phyloP scores from a whole-genome alignment of 129 eudicot genomes.

The Dittrichia graveolens region DNA sequence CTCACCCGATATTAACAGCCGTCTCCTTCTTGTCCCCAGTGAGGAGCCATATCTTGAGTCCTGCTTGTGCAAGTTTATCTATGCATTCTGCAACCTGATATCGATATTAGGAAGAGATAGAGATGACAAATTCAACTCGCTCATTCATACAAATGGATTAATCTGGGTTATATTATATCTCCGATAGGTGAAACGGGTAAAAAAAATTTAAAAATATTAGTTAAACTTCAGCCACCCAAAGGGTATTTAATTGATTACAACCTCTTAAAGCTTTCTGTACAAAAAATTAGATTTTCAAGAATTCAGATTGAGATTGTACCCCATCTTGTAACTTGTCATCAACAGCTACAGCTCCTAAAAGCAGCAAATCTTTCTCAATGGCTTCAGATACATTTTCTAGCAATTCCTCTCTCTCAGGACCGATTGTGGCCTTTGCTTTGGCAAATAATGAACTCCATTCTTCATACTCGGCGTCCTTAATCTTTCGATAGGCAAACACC shows the following conservation, averaged over 20 bases:
- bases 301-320: conserved; percentile 42
- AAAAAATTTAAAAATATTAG: not conserved
- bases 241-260: not conserved
- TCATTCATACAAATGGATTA: not conserved
- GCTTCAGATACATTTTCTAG: conserved; percentile 45
- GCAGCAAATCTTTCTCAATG: conserved; percentile 49
- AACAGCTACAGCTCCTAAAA: conserved; percentile 57
- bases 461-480: conserved; percentile 44
- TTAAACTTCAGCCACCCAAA: not conserved
- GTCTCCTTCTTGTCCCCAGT: conserved; percentile 66
- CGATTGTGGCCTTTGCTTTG: conserved; percentile 54
- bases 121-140: not conserved
- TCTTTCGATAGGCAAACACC: conserved; percentile 51
- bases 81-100: conserved; percentile 66
- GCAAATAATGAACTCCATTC: conserved; percentile 45
- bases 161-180: not conserved
- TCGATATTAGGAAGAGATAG: not conserved
- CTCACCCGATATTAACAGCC: conserved; percentile 64
- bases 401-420: conserved; percentile 51
- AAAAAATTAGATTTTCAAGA: not conserved
- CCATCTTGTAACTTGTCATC: conserved; percentile 62
- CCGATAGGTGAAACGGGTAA: not conserved
- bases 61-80: conserved; percentile 66
- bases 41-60: conserved; percentile 61
- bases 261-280: not conserved